Conservation (phyloP, 1,139 yeast genomes). For the Suhomyces bribrorum region DNA sequence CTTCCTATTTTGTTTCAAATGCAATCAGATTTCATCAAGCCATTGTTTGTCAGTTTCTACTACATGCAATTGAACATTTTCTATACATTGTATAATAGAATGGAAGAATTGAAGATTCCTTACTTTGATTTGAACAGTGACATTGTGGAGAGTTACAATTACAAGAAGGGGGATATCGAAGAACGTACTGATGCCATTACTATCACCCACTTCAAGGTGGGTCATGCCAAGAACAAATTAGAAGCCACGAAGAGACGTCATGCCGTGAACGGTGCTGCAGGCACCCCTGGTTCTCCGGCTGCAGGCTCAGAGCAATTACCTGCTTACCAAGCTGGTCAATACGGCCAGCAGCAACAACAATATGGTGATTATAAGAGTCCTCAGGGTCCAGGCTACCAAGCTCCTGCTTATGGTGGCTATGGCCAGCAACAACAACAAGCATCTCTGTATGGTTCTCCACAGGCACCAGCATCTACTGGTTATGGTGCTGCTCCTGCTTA, state of each 20-base stretch:
- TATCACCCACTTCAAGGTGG: constrained; percentile 84
- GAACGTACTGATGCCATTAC: constrained; percentile 85
- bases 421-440: constrained; percentile 17
- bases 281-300: constrained; percentile 30
- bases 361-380: constrained; percentile 23
- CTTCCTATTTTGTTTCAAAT: constrained; percentile 82
- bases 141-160: constrained; percentile 73
- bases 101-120: constrained; percentile 96
- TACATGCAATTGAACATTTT: constrained; percentile 97
- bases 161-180: constrained; percentile 87
- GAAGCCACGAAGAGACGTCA: constrained; percentile 80
- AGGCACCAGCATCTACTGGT: constrained; percentile 5
- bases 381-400: constrained; percentile 14
- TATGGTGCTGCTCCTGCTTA: constrained; percentile 19
- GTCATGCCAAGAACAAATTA: constrained; percentile 81
- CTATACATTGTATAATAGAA: constrained; percentile 83
- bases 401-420: constrained; percentile 17
- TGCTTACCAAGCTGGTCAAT: constrained; percentile 24
- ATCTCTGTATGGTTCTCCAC: constrained; percentile 7
- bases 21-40: constrained; percentile 90
- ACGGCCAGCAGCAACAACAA: constrained; percentile 26
- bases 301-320: constrained; percentile 23
- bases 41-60: constrained; percentile 89
- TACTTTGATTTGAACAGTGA: constrained; percentile 86
- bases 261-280: constrained; percentile 44